A percentile compares a stretch with the other conserved stretches of the same genome.
phyloP scores from a whole-genome alignment of 2,329 filamentous ascomycete genomes.

The Phoma herbarum region DNA sequence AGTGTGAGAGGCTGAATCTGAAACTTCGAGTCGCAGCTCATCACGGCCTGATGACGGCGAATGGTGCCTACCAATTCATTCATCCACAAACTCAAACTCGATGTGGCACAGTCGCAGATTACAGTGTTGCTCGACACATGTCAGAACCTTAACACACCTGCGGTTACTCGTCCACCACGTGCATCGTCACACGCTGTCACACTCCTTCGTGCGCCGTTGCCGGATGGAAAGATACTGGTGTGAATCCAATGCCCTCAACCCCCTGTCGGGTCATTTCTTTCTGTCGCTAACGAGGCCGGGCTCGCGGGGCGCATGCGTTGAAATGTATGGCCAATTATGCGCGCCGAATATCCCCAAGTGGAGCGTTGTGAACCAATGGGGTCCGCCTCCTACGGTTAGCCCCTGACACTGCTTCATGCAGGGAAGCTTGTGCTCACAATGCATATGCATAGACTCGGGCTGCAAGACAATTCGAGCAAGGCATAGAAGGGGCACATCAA shows the following conservation, averaged over 20 bases:
- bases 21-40: slow-evolving; percentile 38
- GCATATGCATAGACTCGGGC: slow-evolving; percentile 43
- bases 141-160: slow-evolving; percentile 1
- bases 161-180: slow-evolving; percentile 15
- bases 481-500: slow-evolving; percentile 35
- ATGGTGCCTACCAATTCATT: slow-evolving; percentile 22
- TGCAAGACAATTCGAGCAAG: slow-evolving; percentile 43
- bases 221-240: slow-evolving; percentile 17
- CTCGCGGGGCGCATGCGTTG: slow-evolving; percentile 35
- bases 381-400: slow-evolving; percentile 16
- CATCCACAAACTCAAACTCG: slow-evolving; percentile 26
- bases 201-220: slow-evolving; percentile 27
- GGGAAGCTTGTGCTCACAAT: slow-evolving; percentile 44
- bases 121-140: slow-evolving; percentile 21
- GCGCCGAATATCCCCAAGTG: slow-evolving; percentile 18
- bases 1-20: slow-evolving; percentile 32
- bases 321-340: slow-evolving; percentile 33
- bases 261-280: slow-evolving; percentile 39
- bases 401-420: slow-evolving; percentile 38
- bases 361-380: slow-evolving; percentile 25
- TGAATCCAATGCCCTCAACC: slow-evolving; percentile 21
- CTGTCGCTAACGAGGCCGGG: slow-evolving; percentile 33
- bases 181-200: slow-evolving; percentile 34
- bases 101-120: slow-evolving; percentile 26
- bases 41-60: slow-evolving; percentile 19